These are phyloP conservation scores for Datisca glomerata DNA, from an alignment of 306 rosid genomes.

Conservation along the genomic window DNA sequence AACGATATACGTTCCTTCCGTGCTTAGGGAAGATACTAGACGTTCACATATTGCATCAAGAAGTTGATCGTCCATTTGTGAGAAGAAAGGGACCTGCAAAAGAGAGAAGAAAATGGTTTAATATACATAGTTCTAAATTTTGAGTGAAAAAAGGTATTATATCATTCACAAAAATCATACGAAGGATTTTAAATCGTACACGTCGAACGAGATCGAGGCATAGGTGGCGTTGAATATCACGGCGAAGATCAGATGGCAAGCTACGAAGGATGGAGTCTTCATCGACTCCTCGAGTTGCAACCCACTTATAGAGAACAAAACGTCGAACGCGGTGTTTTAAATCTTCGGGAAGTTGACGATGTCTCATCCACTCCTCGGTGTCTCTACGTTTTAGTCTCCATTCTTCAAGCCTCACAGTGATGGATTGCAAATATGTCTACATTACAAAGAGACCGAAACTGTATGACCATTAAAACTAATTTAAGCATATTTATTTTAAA, in stretches of 20 bases:
- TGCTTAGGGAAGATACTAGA: constrained; percentile 84
- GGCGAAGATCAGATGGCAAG: constrained; percentile 93
- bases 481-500: no score
- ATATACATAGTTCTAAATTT: constrained; percentile 2
- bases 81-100: constrained; percentile 89
- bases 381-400: constrained; percentile 97
- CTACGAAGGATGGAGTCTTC: constrained; percentile 79
- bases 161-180: no score
- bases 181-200: constrained; percentile 30
- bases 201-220: constrained; percentile 91
- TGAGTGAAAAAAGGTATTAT: neutral
- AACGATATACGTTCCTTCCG: constrained; percentile 74
- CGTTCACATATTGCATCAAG: constrained; percentile 97
- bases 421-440: constrained; percentile 93
- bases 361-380: constrained; percentile 99
- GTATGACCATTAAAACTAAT: no score
- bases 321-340: constrained; percentile 62
- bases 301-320: constrained; percentile 88
- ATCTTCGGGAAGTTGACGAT: constrained; percentile 98
- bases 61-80: constrained; percentile 95
- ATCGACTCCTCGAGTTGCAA: constrained; percentile 91
- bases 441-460: constrained; percentile 12
- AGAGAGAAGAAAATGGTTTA: constrained; percentile 9
- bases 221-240: constrained; percentile 86
- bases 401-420: constrained; percentile 88